Conservation (phyloP, 2,329 filamentous ascomycete species). For the Epichloe coenophiala region DNA sequence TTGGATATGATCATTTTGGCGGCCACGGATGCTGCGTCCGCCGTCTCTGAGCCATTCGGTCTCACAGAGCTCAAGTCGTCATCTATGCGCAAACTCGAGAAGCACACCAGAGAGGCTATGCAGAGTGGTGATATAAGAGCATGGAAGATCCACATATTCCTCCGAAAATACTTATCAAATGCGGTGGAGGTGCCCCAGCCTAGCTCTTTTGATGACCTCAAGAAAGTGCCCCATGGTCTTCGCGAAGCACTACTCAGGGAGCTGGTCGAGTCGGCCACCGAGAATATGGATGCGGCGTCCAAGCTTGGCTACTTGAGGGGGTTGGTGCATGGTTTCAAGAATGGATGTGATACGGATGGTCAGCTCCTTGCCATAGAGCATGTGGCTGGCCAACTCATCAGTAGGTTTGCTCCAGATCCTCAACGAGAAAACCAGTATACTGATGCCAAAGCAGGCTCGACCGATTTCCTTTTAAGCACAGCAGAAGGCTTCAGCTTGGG, state of each 20-base stretch:
- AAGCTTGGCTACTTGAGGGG: constrained; percentile 26
- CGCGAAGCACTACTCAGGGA: constrained; percentile 20
- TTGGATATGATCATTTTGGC: constrained; percentile 18
- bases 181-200: constrained; percentile 19
- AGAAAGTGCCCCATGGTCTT: constrained; percentile 15
- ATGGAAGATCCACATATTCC: constrained; percentile 33
- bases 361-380: constrained; percentile 31
- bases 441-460: constrained; percentile 12
- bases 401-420: constrained; percentile 13
- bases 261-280: constrained; percentile 19
- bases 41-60: constrained; percentile 11
- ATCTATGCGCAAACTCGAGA: constrained; percentile 22
- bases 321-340: constrained; percentile 20
- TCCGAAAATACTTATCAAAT: constrained; percentile 23
- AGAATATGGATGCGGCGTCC: constrained; percentile 16
- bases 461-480: constrained; percentile 14
- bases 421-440: constrained; percentile 6
- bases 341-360: constrained; percentile 20
- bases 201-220: constrained; percentile 19
- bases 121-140: constrained; percentile 23
- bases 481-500: constrained; percentile 23
- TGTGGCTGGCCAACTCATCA: constrained; percentile 26
- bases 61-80: constrained; percentile 16
- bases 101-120: constrained; percentile 21
- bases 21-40: constrained; percentile 19